A percentile compares a stretch with the other conserved stretches of the same genome.
Conservation (phyloP, 2,329 filamentous ascomycete species). For the Didymella arachidicola region DNA sequence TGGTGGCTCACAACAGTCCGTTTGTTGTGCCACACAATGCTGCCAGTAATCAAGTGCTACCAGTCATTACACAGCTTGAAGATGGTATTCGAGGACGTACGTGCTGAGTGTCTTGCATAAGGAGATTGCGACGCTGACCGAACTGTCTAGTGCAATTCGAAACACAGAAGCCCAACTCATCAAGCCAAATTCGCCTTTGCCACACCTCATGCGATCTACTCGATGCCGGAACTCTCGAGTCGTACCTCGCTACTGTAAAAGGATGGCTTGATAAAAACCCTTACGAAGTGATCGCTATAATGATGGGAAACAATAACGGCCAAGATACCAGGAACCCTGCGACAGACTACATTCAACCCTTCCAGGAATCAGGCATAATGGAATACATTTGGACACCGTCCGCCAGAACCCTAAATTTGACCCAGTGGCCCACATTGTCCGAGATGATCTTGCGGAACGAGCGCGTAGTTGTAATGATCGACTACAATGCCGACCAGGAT, state of each 20-base stretch:
- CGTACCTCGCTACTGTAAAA: conserved; percentile 73
- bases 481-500: conserved; percentile 71
- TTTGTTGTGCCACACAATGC: conserved; percentile 42
- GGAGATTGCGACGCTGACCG: conserved; percentile 6
- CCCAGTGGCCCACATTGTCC: conserved; percentile 84
- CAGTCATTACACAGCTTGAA: conserved; percentile 42
- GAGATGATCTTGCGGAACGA: conserved; percentile 56
- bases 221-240: conserved; percentile 78
- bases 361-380: conserved; percentile 74
- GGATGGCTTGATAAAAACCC: conserved; percentile 79
- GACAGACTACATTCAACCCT: conserved; percentile 69
- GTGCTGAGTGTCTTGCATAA: conserved; percentile 1
- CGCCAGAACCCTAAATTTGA: conserved; percentile 71
- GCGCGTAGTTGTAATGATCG: conserved; percentile 47
- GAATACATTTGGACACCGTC: conserved; percentile 77
- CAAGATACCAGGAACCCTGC: conserved; percentile 63
- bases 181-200: conserved; percentile 71
- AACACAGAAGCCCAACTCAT: conserved; percentile 63
- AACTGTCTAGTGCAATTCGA: conserved; percentile 64
- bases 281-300: conserved; percentile 85
- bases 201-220: conserved; percentile 85
- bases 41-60: conserved; percentile 44
- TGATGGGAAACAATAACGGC: conserved; percentile 77
- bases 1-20: conserved; percentile 49
- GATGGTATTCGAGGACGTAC: conserved; percentile 49